Base-by-base conservation (phyloP, 2,329 filamentous ascomycete genomes). In the Coleophoma cylindrospora region DNA sequence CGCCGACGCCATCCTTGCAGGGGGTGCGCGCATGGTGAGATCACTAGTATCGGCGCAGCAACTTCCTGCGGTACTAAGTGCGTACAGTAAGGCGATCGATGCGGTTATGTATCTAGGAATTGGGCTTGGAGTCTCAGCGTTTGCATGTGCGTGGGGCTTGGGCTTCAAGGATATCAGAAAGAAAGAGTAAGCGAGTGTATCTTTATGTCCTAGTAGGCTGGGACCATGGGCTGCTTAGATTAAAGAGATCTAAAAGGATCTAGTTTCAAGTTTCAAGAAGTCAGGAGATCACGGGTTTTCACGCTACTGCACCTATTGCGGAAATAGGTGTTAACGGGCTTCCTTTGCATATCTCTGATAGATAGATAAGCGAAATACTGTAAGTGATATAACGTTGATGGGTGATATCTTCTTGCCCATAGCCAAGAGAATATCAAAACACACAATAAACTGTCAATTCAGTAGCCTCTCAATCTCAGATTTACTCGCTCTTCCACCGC, bases 91-190 rank as follows among this genome's bases (percentile, higher is more conserved):
- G 15, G 66, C 66, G 21, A 52, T 75, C n/a, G 61, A 66, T 45
- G 53, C 56, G 1, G 63, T 69, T 0, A 74, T 74, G 45, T 74
- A 71, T 52, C 49, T 75, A 19, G 62, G 65, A 5, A 61, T 66
- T 1, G 69, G 62, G 0, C 47, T 67, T 14, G 61, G 63, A 3
- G 60, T 53, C 10, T 52, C 46, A 2, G 56, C 61, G 33, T 67
- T 75, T 19, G 19, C 70, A 1, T 60, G 66, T 2, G 60, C 65
- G 1, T 72, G 69, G 57, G 74, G 71, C 0, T 68, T 77, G 57
- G 75, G 74, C 0, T 76, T 19, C 19, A 19, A 19, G 19, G 19
- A 19, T 3, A 19, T 19, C 2, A 2, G 19, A 19, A 19, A 19
- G 19, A 19, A 19, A 19, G 2, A 19, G 3, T 19, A 19, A 19